A percentile compares a stretch with the other conserved stretches of the same genome.
Conservation (phyloP, 352 stramenopile genomes). For the Thalassiosira sp. region DNA sequence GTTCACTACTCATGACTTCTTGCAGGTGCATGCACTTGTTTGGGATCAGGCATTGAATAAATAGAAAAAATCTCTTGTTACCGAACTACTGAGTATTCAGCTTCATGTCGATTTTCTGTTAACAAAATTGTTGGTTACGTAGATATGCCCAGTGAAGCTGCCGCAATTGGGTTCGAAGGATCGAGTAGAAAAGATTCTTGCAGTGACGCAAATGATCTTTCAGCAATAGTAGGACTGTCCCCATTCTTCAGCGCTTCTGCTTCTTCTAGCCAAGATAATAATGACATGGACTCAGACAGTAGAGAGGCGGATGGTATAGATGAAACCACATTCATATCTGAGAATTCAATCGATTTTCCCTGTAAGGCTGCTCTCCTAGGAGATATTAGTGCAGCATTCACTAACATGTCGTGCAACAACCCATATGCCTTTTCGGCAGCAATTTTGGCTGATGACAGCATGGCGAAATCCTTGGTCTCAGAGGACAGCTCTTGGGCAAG, state of each 20-base stretch:
- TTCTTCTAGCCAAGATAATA: conserved; percentile 41
- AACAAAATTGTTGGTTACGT: not conserved
- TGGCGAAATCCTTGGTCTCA: not conserved
- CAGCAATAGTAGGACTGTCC: not conserved
- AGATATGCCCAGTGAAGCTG: not conserved
- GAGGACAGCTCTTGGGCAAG: conserved; percentile 18
- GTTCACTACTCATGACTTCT: too few relatives aligned
- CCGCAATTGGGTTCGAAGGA: conserved; percentile 39
- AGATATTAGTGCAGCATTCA: conserved; percentile 43
- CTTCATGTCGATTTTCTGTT: too few relatives aligned
- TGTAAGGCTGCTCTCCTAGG: conserved; percentile 16
- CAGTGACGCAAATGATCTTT: conserved; percentile 5
- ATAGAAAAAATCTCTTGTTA: too few relatives aligned
- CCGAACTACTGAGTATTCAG: too few relatives aligned
- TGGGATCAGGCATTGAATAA: too few relatives aligned
- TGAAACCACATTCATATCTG: conserved; percentile 42
- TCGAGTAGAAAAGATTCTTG: conserved; percentile 50
- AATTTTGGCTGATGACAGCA: conserved; percentile 20
- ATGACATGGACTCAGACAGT: conserved; percentile 45
- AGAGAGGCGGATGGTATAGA: conserved; percentile 27
- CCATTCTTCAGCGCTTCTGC: conserved; percentile 16
- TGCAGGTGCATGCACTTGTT: too few relatives aligned
- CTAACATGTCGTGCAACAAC: conserved; percentile 35
- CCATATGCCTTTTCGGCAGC: conserved; percentile 35
- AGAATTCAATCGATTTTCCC: conserved; percentile 34